phyloP scores from a whole-genome alignment of 1,284 basidiomycete genomes.

The Erythrobasidium hasegawianum region DNA sequence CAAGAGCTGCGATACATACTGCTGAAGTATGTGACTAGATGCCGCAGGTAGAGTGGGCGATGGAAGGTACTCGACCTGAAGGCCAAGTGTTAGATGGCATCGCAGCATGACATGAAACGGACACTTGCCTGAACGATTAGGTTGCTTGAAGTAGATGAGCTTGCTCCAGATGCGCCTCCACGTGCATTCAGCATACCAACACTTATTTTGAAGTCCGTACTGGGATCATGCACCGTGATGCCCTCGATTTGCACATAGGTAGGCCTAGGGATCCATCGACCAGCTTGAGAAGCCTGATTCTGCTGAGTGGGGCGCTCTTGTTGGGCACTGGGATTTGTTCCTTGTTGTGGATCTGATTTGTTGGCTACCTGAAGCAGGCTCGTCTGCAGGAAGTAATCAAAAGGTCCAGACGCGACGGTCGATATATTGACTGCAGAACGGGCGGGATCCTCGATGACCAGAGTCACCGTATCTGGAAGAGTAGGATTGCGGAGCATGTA shows the following conservation, averaged over 20 bases:
- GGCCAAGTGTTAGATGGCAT: not conserved
- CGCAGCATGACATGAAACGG: too few species aligned
- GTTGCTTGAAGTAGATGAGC: not conserved
- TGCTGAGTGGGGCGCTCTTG: slow-evolving; percentile 9
- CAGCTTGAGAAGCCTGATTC: slow-evolving; percentile 7
- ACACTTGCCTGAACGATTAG: slow-evolving; percentile 17
- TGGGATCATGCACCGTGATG: slow-evolving; percentile 10
- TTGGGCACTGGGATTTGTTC: slow-evolving; percentile 2
- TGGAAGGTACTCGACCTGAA: slow-evolving; percentile 22
- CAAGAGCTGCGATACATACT: slow-evolving; percentile 7
- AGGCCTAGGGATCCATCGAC: slow-evolving; percentile 27
- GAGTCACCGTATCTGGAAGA: slow-evolving; percentile 19
- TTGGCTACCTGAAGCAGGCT: slow-evolving; percentile 6
- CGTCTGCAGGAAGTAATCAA: slow-evolving; percentile 23
- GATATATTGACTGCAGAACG: slow-evolving; percentile 30
- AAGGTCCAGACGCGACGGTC: slow-evolving; percentile 6
- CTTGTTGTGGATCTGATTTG: not conserved
- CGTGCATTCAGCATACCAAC: slow-evolving; percentile 27
- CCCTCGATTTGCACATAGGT: slow-evolving; percentile 28
- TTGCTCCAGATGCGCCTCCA: slow-evolving; percentile 23
- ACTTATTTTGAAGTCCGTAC: slow-evolving; percentile 11
- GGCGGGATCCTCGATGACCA: slow-evolving; percentile 29
- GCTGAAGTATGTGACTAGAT: slow-evolving; percentile 2
- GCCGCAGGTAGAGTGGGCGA: not conserved
- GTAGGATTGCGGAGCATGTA: slow-evolving; percentile 23